phyloP scores from a whole-genome alignment of 2,329 filamentous ascomycete genomes.

The Verticillium nonalfalfae region DNA sequence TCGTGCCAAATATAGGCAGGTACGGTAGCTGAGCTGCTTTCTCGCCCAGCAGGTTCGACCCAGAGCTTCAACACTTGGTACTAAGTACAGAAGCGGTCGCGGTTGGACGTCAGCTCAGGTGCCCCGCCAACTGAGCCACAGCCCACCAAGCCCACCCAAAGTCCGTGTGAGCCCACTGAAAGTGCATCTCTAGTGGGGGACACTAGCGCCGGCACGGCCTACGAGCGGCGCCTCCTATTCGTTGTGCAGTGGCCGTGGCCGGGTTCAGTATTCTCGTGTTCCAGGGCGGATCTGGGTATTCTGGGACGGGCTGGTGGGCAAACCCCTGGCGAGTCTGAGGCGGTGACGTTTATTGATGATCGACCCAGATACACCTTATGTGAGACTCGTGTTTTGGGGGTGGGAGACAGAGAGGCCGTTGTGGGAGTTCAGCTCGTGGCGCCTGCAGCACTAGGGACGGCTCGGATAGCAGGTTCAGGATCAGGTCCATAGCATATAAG shows the following conservation, averaged over 20 bases:
- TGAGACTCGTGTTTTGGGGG: background rate
- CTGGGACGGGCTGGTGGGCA: background rate
- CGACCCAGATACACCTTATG: background rate
- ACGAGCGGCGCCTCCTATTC: background rate
- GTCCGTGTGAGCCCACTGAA: background rate
- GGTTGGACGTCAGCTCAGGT: background rate
- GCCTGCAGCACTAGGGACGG: background rate
- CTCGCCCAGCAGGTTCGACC: background rate
- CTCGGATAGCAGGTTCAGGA: background rate
- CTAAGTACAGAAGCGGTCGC: background rate
- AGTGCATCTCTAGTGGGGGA: background rate
- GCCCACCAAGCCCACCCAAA: background rate
- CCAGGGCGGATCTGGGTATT: background rate
- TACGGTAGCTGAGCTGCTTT: background rate
- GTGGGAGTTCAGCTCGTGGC: background rate
- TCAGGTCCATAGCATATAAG: background rate
- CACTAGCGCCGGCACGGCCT: background rate
- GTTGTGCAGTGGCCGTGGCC: background rate
- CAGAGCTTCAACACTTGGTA: background rate
- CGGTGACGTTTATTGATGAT: background rate
- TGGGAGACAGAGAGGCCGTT: background rate
- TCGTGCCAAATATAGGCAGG: background rate
- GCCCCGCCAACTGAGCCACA: background rate
- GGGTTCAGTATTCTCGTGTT: background rate
- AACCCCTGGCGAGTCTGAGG: background rate